Evolutionary conservation across 768 basidiomycete genomes (phyloP).

Genomic region (Pisolithus albus): DNA sequence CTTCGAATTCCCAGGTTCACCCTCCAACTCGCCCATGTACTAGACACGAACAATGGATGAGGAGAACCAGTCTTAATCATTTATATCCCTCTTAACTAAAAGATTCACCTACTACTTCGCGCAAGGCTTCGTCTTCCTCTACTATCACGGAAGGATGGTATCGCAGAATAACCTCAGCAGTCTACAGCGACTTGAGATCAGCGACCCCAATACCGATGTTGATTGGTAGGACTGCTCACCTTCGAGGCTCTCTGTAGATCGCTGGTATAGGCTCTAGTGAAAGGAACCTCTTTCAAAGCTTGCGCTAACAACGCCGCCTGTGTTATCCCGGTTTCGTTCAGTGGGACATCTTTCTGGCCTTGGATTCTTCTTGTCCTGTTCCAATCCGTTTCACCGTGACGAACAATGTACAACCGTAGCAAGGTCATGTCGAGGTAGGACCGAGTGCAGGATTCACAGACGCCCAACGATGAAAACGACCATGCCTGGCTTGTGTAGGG

Average conservation of each 20-base stretch:
- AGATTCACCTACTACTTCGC: conserved; percentile 53
- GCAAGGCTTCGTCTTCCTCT: conserved; percentile 39
- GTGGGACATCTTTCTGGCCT: conserved; percentile 63
- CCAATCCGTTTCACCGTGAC: conserved; percentile 74
- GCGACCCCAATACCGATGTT: not conserved
- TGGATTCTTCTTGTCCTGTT: conserved; percentile 61
- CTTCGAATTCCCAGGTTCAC: conserved; percentile 22
- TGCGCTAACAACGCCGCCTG: conserved; percentile 55
- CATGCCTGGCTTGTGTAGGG: too few species aligned
- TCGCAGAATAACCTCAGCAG: conserved; percentile 57
- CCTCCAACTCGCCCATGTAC: conserved; percentile 61
- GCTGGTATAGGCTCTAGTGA: conserved; percentile 60
- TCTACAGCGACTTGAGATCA: conserved; percentile 36
- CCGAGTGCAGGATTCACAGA: not conserved
- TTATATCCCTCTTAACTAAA: not conserved
- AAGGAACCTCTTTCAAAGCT: conserved; percentile 46
- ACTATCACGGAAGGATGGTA: conserved; percentile 42
- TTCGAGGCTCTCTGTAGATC: conserved; percentile 63
- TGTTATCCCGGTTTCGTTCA: conserved; percentile 54
- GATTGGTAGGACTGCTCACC: conserved; percentile 34
- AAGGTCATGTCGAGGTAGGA: conserved; percentile 21
- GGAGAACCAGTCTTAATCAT: not conserved
- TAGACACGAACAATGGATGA: conserved; percentile 18
- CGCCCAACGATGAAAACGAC: not conserved
- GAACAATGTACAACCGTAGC: conserved; percentile 55